Base-by-base conservation (phyloP, 2,329 filamentous ascomycete species). In the Thelonectria discophora region DNA sequence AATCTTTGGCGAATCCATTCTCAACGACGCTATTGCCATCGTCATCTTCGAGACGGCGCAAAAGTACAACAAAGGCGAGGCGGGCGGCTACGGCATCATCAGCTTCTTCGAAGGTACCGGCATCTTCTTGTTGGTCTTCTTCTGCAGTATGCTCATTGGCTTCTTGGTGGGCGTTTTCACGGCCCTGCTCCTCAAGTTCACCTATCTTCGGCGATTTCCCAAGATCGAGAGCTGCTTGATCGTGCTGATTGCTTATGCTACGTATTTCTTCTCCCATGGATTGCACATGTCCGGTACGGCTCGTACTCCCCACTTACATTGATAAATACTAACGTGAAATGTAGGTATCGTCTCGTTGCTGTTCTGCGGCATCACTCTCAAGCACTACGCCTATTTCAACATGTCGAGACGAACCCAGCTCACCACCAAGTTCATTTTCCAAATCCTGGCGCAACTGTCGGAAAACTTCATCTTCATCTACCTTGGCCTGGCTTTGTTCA, bases 391-490 rank as follows among this genome's bases (percentile, higher is more conserved):
- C 65, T 99, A 99, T 80, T 97, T 98, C 84, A 99, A 99, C 81
- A 99, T 99, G 95, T 99, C 95, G 30, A 89, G 95, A 50, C 90
- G 95, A 64, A 98, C 95, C 1, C 95, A 99, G 76, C 88, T 99
- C 65, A 97, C 95, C 15, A 99, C 95, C 54, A 99, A 99, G 77
- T 99, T 97, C 79, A 86, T 97, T 59, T 99, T 99, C 80, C 93
- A 97, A 76, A 90, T 97, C 64, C 89, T 96, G 70, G 92, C 95
- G 3, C 95, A 99, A 77, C 80, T 99, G 47, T 97, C 94, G 0
- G 95, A 99, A 79, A 99, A 99, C 78, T 99, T 99, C 76, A 99
- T 99, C 78, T 99, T 99, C 81, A 99, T 99, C 77, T 99, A 99
- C 74, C 87, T 99, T 0, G 95, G 95, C 6, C 83, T 99, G 3